Conservation (phyloP, 2,329 filamentous ascomycete genomes). For the Cladosporium cucumerinum region DNA sequence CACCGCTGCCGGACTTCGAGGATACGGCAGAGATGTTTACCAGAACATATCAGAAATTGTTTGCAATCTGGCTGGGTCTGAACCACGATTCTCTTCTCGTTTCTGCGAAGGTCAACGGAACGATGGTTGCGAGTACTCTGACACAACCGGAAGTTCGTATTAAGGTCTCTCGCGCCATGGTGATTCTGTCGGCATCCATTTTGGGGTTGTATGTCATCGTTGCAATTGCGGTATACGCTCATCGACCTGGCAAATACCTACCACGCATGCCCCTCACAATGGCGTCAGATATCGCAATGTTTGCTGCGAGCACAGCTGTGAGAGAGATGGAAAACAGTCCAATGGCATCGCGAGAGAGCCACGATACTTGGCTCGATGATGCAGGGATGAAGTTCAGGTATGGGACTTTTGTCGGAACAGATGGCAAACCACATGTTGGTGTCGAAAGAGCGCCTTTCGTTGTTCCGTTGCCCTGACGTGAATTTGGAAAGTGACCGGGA, state of each 20-base stretch:
- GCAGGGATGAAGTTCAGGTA: slow-evolving; percentile 49
- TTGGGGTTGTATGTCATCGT: slow-evolving; percentile 45
- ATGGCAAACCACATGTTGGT: slow-evolving; percentile 49
- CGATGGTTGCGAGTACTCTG: no score
- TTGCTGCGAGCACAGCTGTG: slow-evolving; percentile 49
- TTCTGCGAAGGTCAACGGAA: no score
- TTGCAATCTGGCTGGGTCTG: slow-evolving; percentile 44
- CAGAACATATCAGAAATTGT: no score
- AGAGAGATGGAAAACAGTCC: no score
- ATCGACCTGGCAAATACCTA: slow-evolving; percentile 43
- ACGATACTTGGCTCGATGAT: no score
- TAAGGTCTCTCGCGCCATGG: slow-evolving; percentile 55
- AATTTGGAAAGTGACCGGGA: no score
- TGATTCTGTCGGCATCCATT: slow-evolving; percentile 45
- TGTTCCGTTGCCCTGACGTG: no score
- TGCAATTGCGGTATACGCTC: slow-evolving; percentile 43
- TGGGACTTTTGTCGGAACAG: slow-evolving; percentile 48
- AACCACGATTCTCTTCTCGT: no score
- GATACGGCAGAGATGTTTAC: no score
- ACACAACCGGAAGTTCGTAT: no score
- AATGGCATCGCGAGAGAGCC: no score
- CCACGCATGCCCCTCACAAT: slow-evolving; percentile 53
- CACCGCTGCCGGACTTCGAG: no score
- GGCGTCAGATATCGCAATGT: slow-evolving; percentile 46
- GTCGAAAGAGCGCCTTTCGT: slow-evolving; percentile 51